Base-by-base conservation (phyloP, 2,329 filamentous ascomycete species). In the Aspergillus melleus region DNA sequence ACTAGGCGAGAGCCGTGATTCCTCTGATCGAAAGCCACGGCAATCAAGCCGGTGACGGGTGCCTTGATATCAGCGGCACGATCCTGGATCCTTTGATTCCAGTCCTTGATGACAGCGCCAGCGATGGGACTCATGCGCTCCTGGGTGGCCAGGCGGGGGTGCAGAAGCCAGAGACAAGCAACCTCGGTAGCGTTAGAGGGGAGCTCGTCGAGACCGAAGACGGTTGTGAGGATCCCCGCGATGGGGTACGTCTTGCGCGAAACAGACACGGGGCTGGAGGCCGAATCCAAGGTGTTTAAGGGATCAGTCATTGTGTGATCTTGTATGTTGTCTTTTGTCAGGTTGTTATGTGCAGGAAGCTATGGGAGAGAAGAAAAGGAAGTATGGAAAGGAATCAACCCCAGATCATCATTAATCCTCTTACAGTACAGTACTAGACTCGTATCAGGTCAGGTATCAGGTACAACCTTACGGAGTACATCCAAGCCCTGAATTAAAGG, bases 121-220 rank as follows among this genome's bases (percentile, higher is more conserved):
- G 92, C 93, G 56, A 95, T 84, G 29, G 86, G 86, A 1, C 82
- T 81, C 93, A 98, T 97, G 63, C 84, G 84, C 57, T 86, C 85
- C 71, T 90, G 88, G 0, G 81, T 86, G 56, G 88, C 83, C 0
- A 89, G 82, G 24, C 95, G 86, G 2, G 91, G 91, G 72, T 98
- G 92, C 19, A 97, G 85, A 12, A 98, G 87, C 91, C 93, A 97
- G n/a, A 98, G 84, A 68, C 90, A 91, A 24, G 92, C 88, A 39
- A 96, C 79, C 32, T 81, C 77, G 5, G 74, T 75, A 3, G 83
- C 79, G 14, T 82, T 76, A 14, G 72, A n/a, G 1, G 86, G 80
- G 0, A 96, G 82, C 71, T 96, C 91, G 30, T 87, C 79, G 2
- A 96, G 84, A 19, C 94, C 93, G 75, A 93, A 93, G 60, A 96